A percentile compares a stretch with the other conserved stretches of the same genome.
Conservation (phyloP, 1,284 basidiomycete species). For the Ustilago loliicola region DNA sequence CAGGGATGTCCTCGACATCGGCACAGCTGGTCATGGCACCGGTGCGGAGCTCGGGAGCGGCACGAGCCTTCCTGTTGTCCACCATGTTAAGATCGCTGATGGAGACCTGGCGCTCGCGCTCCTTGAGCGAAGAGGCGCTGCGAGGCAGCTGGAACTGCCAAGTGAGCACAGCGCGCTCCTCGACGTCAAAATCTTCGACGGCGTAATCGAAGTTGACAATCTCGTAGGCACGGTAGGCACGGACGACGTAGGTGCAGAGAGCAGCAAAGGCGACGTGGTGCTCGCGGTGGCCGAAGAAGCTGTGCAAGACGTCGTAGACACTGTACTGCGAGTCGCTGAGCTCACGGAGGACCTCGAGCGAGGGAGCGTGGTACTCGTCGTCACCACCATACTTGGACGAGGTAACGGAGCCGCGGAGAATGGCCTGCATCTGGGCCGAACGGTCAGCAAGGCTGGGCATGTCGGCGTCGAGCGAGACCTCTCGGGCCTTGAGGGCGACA, state of each 20-base stretch:
- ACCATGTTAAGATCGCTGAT: constrained; percentile 64
- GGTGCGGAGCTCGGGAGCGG: constrained; percentile 57
- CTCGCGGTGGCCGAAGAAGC: constrained; percentile 86
- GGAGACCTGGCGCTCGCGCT: constrained; percentile 66
- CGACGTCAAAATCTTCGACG: constrained; percentile 79
- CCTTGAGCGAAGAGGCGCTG: constrained; percentile 51
- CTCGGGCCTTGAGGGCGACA: constrained; percentile 89
- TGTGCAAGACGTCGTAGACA: constrained; percentile 94
- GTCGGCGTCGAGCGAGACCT: constrained; percentile 94
- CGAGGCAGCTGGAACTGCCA: constrained; percentile 74
- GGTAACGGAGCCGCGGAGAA: constrained; percentile 88
- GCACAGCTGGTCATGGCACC: constrained; percentile 69
- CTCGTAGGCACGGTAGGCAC: constrained; percentile 95
- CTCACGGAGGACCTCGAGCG: constrained; percentile 88
- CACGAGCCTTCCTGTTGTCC: constrained; percentile 52
- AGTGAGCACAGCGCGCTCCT: constrained; percentile 68
- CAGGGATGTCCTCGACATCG: constrained; percentile 56
- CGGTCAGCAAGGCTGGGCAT: constrained; percentile 98
- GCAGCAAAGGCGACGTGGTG: constrained; percentile 85
- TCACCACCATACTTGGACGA: constrained; percentile 87
- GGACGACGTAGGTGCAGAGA: constrained; percentile 94
- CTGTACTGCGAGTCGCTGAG: constrained; percentile 96
- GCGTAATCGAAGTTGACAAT: constrained; percentile 90
- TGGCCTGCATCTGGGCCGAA: constrained; percentile 90
- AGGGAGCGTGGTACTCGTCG: constrained; percentile 75